These are phyloP conservation scores for Ascochyta rabiei DNA, from an alignment of 2,329 filamentous ascomycete genomes.

Conservation along the genomic window DNA sequence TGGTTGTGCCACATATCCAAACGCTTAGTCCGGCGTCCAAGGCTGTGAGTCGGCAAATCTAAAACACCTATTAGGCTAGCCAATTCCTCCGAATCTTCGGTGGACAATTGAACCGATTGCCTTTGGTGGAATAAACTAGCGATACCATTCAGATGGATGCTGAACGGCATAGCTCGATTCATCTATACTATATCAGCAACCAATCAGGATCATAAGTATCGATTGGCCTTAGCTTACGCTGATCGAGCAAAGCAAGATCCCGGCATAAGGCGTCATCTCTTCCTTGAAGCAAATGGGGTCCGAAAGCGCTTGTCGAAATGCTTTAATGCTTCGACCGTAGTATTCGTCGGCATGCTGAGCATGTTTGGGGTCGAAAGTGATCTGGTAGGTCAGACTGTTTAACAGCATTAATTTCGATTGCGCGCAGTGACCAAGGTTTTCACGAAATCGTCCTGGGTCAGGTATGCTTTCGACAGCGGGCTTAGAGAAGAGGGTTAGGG, in stretches of 20 bases:
- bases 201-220: too few species aligned
- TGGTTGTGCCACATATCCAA: conserved; percentile 11
- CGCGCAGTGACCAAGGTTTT: conserved; percentile 4
- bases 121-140: conserved; percentile 10
- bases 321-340: conserved; percentile 13
- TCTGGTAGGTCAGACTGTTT: conserved; percentile 16
- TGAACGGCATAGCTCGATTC: conserved; percentile 17
- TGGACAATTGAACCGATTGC: not conserved
- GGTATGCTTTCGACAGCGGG: conserved; percentile 3
- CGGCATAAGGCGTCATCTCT: conserved; percentile 11
- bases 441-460: conserved; percentile 5
- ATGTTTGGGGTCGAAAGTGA: conserved; percentile 11
- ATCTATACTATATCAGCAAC: conserved; percentile 1
- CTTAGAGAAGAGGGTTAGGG: conserved; percentile 8
- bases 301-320: conserved; percentile 6
- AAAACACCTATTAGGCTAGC: conserved; percentile 10
- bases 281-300: conserved; percentile 2
- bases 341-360: conserved; percentile 5
- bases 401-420: conserved; percentile 10
- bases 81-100: conserved; percentile 6
- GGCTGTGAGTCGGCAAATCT: conserved; percentile 10
- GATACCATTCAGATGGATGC: conserved; percentile 14
- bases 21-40: conserved; percentile 6
- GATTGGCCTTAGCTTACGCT: not conserved
- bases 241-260: conserved; percentile 8